These are phyloP conservation scores for Paecilomyces niveus DNA, from an alignment of 2,329 filamentous ascomycete genomes.

Conservation along the genomic window DNA sequence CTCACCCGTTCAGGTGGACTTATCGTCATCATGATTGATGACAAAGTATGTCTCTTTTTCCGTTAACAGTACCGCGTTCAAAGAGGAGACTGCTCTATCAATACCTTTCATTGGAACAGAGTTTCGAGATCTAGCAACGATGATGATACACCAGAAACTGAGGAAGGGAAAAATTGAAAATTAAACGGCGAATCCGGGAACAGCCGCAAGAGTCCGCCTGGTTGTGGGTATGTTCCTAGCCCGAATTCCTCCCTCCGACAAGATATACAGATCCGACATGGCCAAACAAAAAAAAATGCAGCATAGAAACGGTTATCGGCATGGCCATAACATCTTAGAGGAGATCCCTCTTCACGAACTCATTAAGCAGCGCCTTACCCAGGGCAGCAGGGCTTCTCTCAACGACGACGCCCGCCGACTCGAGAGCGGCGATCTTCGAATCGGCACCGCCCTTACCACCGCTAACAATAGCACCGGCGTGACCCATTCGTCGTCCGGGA, in stretches of 20 bases:
- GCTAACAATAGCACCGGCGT: slow-evolving; percentile 96
- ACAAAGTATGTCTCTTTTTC: too few species aligned
- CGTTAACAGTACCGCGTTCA: not conserved
- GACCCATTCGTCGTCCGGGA: slow-evolving; percentile 93
- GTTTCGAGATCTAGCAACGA: not conserved
- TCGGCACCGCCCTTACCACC: slow-evolving; percentile 97
- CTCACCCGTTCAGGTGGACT: not conserved
- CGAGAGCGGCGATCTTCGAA: slow-evolving; percentile 93
- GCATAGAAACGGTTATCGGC: slow-evolving; percentile 1
- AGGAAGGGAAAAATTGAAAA: not conserved
- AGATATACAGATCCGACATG: slow-evolving; percentile 1
- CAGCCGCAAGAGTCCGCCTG: not conserved
- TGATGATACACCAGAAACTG: not conserved
- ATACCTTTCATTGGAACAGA: not conserved
- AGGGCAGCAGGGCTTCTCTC: slow-evolving; percentile 88
- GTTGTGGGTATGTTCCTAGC: not conserved
- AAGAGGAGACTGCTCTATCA: not conserved
- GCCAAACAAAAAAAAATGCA: slow-evolving; percentile 7
- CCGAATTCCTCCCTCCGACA: not conserved
- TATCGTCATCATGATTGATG: not conserved
- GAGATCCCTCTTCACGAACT: slow-evolving; percentile 94
- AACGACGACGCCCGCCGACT: slow-evolving; percentile 89
- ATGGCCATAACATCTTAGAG: slow-evolving; percentile 53
- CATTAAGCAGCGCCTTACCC: slow-evolving; percentile 86
- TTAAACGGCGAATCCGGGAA: not conserved